Percentiles rank a stretch among this genome's conserved stretches.
Conservation (phyloP, 2,329 filamentous ascomycete genomes). For the Colletotrichum kahawae region DNA sequence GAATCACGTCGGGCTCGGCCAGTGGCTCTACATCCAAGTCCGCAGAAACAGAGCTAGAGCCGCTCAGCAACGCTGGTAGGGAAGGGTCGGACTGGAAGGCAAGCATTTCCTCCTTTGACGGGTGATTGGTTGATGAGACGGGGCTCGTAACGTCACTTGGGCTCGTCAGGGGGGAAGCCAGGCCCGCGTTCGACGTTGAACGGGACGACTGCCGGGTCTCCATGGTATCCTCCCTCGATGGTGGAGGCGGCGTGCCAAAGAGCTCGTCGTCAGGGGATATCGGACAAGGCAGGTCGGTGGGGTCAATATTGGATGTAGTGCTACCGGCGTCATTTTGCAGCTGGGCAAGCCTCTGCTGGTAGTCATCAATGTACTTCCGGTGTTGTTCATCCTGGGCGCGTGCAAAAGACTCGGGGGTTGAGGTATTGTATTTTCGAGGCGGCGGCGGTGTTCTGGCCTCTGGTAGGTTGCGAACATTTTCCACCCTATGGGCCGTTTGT, state of each 20-base stretch:
- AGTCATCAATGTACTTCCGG: conserved; percentile 36
- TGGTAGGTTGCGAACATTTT: conserved; percentile 32
- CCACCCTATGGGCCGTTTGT: conserved; percentile 50
- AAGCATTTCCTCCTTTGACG: conserved; percentile 50
- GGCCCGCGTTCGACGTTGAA: conserved; percentile 53
- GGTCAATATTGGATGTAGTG: conserved; percentile 19
- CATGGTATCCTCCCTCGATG: conserved; percentile 45
- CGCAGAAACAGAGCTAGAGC: conserved; percentile 67
- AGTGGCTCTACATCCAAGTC: conserved; percentile 67
- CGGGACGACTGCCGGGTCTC: conserved; percentile 56
- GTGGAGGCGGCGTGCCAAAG: conserved; percentile 27
- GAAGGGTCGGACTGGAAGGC: conserved; percentile 69
- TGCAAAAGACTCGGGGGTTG: conserved; percentile 44
- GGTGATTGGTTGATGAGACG: conserved; percentile 42
- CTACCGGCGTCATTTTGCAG: conserved; percentile 25
- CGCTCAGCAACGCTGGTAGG: conserved; percentile 66
- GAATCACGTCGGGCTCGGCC: conserved; percentile 51
- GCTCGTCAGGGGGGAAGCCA: conserved; percentile 59
- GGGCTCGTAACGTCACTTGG: conserved; percentile 59
- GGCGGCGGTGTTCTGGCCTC: conserved; percentile 41
- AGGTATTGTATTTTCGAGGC: conserved; percentile 39
- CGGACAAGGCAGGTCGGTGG: conserved; percentile 43
- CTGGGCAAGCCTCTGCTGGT: conserved; percentile 35
- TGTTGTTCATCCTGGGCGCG: conserved; percentile 38
- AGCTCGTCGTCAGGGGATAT: conserved; percentile 51